Evolutionary conservation across 176 grass and related monocot genomes (phyloP), one percentile per base, ranked within the genome.

Genomic region (Zea mays): DNA sequence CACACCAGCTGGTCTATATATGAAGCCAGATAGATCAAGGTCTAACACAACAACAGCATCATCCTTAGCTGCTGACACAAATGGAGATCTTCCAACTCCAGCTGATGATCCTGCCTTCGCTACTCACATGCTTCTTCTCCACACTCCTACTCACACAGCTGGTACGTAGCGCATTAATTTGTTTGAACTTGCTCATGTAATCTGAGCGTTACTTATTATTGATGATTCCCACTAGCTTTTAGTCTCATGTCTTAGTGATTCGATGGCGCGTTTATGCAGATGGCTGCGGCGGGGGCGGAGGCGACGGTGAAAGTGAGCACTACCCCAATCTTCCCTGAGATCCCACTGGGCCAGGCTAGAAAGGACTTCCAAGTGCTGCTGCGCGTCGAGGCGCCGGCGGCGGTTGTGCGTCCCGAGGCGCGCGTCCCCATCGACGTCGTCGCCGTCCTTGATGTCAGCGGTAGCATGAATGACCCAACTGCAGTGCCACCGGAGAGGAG

Each of bases 381-480:
- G 39, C 65, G 52, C 51, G 51, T 80, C 15, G 65, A 69, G 65
- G 77, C 27, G 27, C 27, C 27, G 27, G 27, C 40, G 3, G 5
- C 21, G 12, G 21, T 27, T 1, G 27, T 2, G 10, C 11, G 15
- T 56, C 52, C 9, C 1, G 2, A 16, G 7, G 7, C 17, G 1
- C 77, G 10, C n/a, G 13, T 5, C 20, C 51, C 77, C 39, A 47
- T 80, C 5, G 65, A 70, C 21, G 10, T 80, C 20, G 52, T 69
- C 14, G 21, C 15, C 1, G 77, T 80, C 14, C 8, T 80, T 4
- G 52, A 80, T n/a, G 77, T 80, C 52, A 59, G 77, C 51, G 51
- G 52, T 20, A 70, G 78, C 65, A 79, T 69, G 77, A 15, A 6
- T 3, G 20, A 7, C 33, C 37, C 11, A 2, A 62, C 11, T 5